These are phyloP conservation scores for Solanum sparsipilum DNA, from an alignment of 257 asterid species.

Conservation along the genomic window DNA sequence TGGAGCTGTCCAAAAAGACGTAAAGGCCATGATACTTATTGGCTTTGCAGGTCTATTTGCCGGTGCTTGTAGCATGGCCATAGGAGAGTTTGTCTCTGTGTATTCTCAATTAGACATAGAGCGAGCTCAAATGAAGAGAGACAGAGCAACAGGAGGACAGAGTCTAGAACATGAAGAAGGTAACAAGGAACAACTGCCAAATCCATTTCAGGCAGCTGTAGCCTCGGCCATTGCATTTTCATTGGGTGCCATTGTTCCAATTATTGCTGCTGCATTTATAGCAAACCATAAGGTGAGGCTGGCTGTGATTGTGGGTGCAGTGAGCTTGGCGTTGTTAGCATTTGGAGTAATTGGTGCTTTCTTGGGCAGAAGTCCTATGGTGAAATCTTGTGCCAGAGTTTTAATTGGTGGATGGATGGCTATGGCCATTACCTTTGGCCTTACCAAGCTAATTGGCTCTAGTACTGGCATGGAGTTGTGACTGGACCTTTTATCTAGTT, in stretches of 20 bases:
- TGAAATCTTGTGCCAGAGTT: constrained; percentile 14
- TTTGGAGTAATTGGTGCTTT: constrained; percentile 53
- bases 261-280: neutral
- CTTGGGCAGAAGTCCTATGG: constrained; percentile 29
- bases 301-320: neutral
- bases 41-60: constrained; percentile 50
- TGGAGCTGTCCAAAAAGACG: constrained; percentile 24
- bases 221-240: neutral
- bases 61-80: constrained; percentile 21
- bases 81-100: neutral
- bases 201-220: neutral
- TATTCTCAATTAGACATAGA: neutral
- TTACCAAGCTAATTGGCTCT: constrained; percentile 37
- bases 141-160: neutral
- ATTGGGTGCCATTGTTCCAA: neutral
- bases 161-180: neutral
- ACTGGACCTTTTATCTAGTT: constrained; percentile 1
- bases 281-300: neutral
- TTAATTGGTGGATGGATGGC: constrained; percentile 71
- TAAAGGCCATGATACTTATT: constrained; percentile 37
- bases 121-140: neutral
- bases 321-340: neutral
- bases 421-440: constrained; percentile 51
- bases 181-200: neutral
- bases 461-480: constrained; percentile 31